Evolutionary conservation across 345 rosid genomes (phyloP).

Genomic region (Gossypioides kirkii): DNA sequence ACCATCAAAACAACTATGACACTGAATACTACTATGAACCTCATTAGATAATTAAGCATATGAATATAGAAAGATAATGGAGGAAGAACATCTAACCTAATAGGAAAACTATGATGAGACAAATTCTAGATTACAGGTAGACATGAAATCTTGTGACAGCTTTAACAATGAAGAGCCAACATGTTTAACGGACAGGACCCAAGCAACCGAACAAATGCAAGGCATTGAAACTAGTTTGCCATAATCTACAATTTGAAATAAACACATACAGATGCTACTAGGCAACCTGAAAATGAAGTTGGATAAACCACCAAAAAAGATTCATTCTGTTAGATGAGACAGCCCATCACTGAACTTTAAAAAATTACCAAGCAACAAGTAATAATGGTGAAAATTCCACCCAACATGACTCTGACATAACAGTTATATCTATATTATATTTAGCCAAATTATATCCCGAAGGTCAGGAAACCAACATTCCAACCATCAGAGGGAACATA

Average conservation of each 20-base stretch:
- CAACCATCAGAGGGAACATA: conserved; percentile 3
- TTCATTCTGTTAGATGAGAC: conserved; percentile 10
- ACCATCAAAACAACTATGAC: neutral
- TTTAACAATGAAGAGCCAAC: conserved; percentile 3
- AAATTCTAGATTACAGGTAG: neutral
- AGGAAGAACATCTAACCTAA: neutral
- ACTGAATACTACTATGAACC: neutral
- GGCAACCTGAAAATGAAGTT: conserved; percentile 6
- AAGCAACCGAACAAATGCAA: neutral
- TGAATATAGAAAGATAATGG: neutral
- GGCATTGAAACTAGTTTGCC: conserved; percentile 8
- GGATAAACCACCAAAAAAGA: conserved; percentile 10
- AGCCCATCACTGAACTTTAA: conserved; percentile 8
- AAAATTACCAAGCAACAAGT: conserved; percentile 12
- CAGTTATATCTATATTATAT: neutral
- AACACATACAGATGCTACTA: neutral
- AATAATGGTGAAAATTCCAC: conserved; percentile 5
- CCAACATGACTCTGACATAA: conserved; percentile 13
- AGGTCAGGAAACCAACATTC: neutral
- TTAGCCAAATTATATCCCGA: neutral
- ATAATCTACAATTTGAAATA: neutral
- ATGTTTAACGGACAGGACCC: neutral
- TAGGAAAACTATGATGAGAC: neutral
- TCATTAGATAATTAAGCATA: neutral
- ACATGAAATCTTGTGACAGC: conserved; percentile 4